Percentiles rank a stretch among this genome's conserved stretches.
Evolutionary conservation across 371 early-diverging fungal species (phyloP).

Genomic region (Agmasoma carcini): DNA sequence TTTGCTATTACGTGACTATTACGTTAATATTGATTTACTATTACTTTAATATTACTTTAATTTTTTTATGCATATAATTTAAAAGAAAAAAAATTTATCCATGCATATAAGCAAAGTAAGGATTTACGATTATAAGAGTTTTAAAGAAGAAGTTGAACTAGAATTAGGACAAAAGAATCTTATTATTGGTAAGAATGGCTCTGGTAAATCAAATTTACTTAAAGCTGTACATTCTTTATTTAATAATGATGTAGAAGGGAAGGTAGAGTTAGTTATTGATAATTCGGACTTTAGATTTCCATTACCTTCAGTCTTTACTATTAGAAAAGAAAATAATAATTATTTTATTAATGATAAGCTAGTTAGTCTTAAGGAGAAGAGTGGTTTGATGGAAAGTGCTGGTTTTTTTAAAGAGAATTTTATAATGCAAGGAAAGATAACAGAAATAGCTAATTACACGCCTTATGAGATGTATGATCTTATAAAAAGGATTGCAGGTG

Average conservation of each 20-base stretch:
- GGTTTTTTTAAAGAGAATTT: constrained; percentile 89
- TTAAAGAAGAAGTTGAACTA: constrained; percentile 22
- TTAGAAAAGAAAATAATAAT: constrained; percentile 78
- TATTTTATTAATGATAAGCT: constrained; percentile 78
- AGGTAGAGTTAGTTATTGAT: constrained; percentile 87
- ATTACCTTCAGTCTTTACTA: constrained; percentile 63
- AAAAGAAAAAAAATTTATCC: no score
- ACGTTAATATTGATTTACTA: no score
- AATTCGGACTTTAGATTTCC: constrained; percentile 81
- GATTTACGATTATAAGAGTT: constrained; percentile 51
- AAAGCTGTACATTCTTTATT: constrained; percentile 65
- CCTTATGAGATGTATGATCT: constrained; percentile 71
- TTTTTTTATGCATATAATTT: no score
- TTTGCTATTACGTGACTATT: no score
- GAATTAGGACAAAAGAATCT: constrained; percentile 38
- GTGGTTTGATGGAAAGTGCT: constrained; percentile 78
- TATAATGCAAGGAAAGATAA: constrained; percentile 93
- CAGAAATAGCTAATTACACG: constrained; percentile 73
- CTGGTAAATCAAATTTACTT: constrained; percentile 96
- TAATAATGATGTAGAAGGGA: constrained; percentile 56
- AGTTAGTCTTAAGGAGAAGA: constrained; percentile 67
- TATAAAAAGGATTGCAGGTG: constrained; percentile 92
- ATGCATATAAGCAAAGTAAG: no score
- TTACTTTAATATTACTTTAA: no score
- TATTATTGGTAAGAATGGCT: constrained; percentile 76